Base-by-base conservation (phyloP, 2,329 filamentous ascomycete species). In the Dothideomycetidae sp. region DNA sequence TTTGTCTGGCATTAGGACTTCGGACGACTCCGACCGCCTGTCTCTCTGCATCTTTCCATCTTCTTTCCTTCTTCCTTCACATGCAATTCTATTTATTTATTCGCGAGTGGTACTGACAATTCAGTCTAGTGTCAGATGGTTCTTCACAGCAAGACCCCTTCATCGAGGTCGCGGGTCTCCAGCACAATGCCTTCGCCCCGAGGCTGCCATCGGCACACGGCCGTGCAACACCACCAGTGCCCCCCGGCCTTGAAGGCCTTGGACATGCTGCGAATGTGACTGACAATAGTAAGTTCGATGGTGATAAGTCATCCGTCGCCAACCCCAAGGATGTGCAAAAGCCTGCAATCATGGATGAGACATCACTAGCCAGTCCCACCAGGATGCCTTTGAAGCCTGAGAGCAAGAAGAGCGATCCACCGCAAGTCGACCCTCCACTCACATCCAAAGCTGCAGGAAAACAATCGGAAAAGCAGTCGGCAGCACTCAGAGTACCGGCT, bases 231-330 rank as follows among this genome's bases (percentile, higher is more conserved):
- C 54, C 55, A 5, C 50, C 54, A 10, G 48, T 57, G 7, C 54
- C 54, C 10, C 55, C 55, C 7, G 54, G 54, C n/a, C 51, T 58
- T 37, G 53, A 56, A 42, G 45, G 40, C 10, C 28, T 44, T 11
- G 42, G 42, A 17, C 42, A 44, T 10, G 40, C 34, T 10, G 21
- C 21, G 7, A n/a, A 7, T 26, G n/a, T 15, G 29, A 2, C 37
- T 33, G 5, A 36, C 60, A 23, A 56, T 59, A 15, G 51, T 60
- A 10, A 66, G 62, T 7, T 62, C 62, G 1, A 57, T 59, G 7
- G 7, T 7, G n/a, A 7, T 26, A 26, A 26, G 21, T n/a, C 21
- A 26, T 7, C 7, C 21, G n/a, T 26, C 21, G 21, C 7, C n/a
- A 26, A 7, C n/a, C 7, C 21, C n/a, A 26, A 7, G 7, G 21